phyloP scores from a whole-genome alignment of 164 flowering plant species.

The Magnolia kwangsiensis region DNA sequence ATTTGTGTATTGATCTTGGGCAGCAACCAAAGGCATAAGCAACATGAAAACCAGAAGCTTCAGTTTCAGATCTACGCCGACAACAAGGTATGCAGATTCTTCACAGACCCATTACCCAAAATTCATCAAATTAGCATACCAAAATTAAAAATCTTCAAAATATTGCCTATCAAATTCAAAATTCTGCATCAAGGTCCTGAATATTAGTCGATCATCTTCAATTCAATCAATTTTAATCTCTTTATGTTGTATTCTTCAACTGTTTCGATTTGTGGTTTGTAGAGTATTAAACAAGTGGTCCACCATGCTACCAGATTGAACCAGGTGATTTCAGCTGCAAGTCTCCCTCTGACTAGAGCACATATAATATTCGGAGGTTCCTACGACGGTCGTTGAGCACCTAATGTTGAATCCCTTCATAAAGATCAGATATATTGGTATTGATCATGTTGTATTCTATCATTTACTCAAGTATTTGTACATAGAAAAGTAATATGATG shows the following conservation, averaged over 20 bases:
- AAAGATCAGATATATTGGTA: neutral
- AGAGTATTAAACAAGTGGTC: slow-evolving; percentile 59
- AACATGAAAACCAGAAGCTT: slow-evolving; percentile 42
- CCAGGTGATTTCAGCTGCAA: slow-evolving; percentile 46
- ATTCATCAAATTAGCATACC: neutral
- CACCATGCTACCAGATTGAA: slow-evolving; percentile 44
- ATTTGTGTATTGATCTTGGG: slow-evolving; percentile 50
- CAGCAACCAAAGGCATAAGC: slow-evolving; percentile 23
- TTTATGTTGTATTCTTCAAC: neutral
- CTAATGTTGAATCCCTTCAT: neutral
- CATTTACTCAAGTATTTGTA: neutral
- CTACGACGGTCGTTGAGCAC: slow-evolving; percentile 34
- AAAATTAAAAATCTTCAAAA: neutral
- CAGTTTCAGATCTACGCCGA: slow-evolving; percentile 47
- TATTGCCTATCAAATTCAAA: neutral
- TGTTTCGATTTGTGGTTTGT: slow-evolving; percentile 14
- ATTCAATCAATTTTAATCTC: neutral
- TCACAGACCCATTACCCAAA: neutral
- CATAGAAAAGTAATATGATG: neutral
- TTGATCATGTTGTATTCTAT: neutral
- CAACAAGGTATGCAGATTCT: slow-evolving; percentile 41
- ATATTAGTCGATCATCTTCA: neutral
- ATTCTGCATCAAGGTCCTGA: neutral
- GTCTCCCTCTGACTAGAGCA: slow-evolving; percentile 46
- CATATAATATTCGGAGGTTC: slow-evolving; percentile 51